Conservation (phyloP, 495 filamentous ascomycete species). For the Geopyxis carbonaria region DNA sequence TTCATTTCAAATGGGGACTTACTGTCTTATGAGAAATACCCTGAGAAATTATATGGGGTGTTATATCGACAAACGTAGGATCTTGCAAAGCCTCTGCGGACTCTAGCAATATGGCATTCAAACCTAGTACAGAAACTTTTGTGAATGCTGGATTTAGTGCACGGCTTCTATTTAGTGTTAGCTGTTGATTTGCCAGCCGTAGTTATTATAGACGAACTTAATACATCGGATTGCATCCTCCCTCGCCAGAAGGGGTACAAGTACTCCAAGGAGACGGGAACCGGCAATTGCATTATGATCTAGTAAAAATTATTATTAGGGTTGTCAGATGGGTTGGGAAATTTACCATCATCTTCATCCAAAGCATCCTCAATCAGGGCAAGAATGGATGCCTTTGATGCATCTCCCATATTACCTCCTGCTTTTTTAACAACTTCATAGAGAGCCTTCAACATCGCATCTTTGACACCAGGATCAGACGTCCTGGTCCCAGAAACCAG, state of each 20-base stretch:
- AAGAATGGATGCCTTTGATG: constrained; percentile 63
- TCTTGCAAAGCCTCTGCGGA: constrained; percentile 50
- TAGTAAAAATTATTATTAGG: constrained; percentile 20
- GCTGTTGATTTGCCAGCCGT: constrained; percentile 2
- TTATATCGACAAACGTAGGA: constrained; percentile 46
- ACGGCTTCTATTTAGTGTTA: constrained; percentile 35
- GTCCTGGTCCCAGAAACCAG: constrained; percentile 89
- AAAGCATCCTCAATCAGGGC: constrained; percentile 71
- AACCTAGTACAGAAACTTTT: constrained; percentile 50
- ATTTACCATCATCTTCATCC: constrained; percentile 48
- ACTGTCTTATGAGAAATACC: constrained; percentile 63
- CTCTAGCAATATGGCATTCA: constrained; percentile 77
- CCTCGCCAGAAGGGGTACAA: constrained; percentile 62
- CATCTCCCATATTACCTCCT: constrained; percentile 82
- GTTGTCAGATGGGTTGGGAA: not conserved
- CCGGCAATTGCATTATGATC: constrained; percentile 69
- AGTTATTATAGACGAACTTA: too few species aligned
- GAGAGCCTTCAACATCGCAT: constrained; percentile 92
- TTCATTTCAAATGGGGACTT: constrained; percentile 18
- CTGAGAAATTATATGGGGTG: constrained; percentile 57
- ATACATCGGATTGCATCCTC: constrained; percentile 51
- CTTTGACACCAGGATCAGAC: constrained; percentile 68
- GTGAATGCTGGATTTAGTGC: constrained; percentile 56
- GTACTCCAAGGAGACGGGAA: constrained; percentile 69
- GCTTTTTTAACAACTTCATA: constrained; percentile 94